Conservation (phyloP, 1,139 yeast species). For the Candida frijolesensis region DNA sequence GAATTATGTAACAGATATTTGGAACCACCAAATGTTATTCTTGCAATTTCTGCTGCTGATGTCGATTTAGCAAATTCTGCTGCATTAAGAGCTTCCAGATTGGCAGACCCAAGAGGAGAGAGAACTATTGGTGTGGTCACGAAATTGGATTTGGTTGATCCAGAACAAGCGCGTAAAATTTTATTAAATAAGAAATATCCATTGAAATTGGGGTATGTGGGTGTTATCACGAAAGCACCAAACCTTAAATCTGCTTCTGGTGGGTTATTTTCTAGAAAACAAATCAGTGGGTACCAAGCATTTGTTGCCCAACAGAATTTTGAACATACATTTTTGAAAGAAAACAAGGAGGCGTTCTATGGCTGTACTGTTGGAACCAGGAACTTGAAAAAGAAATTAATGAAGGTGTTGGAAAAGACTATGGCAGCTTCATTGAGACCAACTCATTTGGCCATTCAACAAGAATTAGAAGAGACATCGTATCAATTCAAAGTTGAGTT, state of each 20-base stretch:
- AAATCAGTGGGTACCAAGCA: conserved; percentile 47
- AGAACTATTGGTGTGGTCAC: conserved; percentile 96
- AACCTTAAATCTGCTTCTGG: conserved; percentile 22
- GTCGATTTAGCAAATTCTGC: conserved; percentile 97
- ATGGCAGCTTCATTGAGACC: conserved; percentile 92
- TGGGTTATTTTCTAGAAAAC: conserved; percentile 36
- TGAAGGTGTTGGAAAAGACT: conserved; percentile 83
- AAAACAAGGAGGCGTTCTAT: conserved; percentile 59
- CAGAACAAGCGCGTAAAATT: conserved; percentile 68
- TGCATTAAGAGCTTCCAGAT: conserved; percentile 87
- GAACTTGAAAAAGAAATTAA: conserved; percentile 73
- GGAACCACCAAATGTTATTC: conserved; percentile 87
- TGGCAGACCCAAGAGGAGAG: conserved; percentile 93
- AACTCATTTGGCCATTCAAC: conserved; percentile 81
- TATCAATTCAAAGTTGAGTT: conserved; percentile 95
- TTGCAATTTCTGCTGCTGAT: conserved; percentile 97
- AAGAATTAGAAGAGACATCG: conserved; percentile 89
- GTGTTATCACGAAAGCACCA: conserved; percentile 88
- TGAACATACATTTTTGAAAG: conserved; percentile 60
- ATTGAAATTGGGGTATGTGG: conserved; percentile 93
- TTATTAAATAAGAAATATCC: conserved; percentile 84
- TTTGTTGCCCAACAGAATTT: conserved; percentile 65
- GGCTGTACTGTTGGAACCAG: conserved; percentile 80
- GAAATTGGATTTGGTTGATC: conserved; percentile 85
- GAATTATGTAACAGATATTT: conserved; percentile 81